Evolutionary conservation across 352 stramenopile genomes (phyloP), one percentile per base, ranked within the genome.

Genomic region (Phytophthora litchii): DNA sequence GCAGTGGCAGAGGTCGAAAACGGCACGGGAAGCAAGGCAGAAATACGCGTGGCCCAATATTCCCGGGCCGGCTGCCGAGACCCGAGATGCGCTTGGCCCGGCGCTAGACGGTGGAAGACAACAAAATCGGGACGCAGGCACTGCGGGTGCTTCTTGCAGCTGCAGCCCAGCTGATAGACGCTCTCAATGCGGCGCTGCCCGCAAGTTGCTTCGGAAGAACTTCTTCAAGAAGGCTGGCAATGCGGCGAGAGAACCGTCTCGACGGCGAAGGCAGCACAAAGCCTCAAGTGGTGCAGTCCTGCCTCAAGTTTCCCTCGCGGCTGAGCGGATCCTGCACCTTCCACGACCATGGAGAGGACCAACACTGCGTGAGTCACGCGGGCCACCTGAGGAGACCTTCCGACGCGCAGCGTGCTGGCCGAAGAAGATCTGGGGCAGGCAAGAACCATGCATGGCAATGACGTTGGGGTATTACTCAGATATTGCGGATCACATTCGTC

Each of bases 61-160:
- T 54, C 31, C 12, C 36, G 21, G 27, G 27, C 25, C 29, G 29
- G 29, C n/a, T 37, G 44, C 35, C 16, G 31, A 11, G 16, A 27
- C 23, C 31, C 38, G 35, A 38, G 47, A 54, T 54, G 43, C n/a
- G 38, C 16, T 35, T 35, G 38, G 13, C 57, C 57, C 49, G 49
- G 49, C 57, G 31, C 41, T 66, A 21, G 32, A 61, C 58, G 58
- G 50, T 14, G 51, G 59, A 67, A 67, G 37, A 55, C 20, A 51
- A 62, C 59, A 67, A 61, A 67, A 56, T 51, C 36, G 32, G 59
- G 59, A 17, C 42, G 50, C 4, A 27, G 29, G 29, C 40, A 51
- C n/a, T 43, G 46, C 38, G 25, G 41, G 44, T n/a, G 32, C 19
- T 35, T 29, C 13, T 46, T 14, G 58, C 58, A 67, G 58, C 58